Conservation (phyloP, 192 early-diverging fungal species). For the Glomus cerebriforme region DNA sequence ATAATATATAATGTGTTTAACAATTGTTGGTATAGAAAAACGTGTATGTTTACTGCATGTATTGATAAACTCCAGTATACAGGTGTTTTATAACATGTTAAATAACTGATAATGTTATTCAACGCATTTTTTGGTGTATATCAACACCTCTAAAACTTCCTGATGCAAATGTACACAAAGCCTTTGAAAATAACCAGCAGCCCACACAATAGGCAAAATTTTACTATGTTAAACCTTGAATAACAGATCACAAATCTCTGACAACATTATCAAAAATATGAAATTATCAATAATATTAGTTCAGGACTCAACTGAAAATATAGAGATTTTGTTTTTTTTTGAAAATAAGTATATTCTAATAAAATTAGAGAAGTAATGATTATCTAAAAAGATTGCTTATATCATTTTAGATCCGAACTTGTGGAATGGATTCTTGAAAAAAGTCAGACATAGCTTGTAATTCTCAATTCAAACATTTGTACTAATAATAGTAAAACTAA, state of each 20-base stretch:
- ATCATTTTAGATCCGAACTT: conserved; percentile 3
- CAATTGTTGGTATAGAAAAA: too few relatives aligned
- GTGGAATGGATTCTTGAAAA: conserved; percentile 20
- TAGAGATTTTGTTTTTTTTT: background rate
- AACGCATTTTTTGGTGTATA: too few relatives aligned
- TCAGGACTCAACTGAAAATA: background rate
- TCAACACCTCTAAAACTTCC: too few relatives aligned
- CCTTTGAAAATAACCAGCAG: conserved; percentile 19
- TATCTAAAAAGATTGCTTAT: conserved; percentile 7
- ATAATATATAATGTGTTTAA: too few relatives aligned
- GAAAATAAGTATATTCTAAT: conserved; percentile 8
- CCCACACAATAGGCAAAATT: conserved; percentile 13
- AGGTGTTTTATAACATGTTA: too few relatives aligned
- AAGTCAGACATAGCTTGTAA: background rate
- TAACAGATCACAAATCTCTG: conserved; percentile 5
- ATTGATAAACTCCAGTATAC: too few relatives aligned
- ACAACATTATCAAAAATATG: conserved; percentile 14
- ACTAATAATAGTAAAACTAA: background rate
- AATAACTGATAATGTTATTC: too few relatives aligned
- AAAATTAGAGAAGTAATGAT: conserved; percentile 1
- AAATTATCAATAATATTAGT: conserved; percentile 18
- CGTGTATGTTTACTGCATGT: too few relatives aligned
- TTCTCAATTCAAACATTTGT: conserved; percentile 13
- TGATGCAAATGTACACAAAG: conserved; percentile 16
- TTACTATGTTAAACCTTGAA: conserved; percentile 14